These are phyloP conservation scores for Monosporascus sp. DNA, from an alignment of 2,329 filamentous ascomycete genomes.

Conservation along the genomic window DNA sequence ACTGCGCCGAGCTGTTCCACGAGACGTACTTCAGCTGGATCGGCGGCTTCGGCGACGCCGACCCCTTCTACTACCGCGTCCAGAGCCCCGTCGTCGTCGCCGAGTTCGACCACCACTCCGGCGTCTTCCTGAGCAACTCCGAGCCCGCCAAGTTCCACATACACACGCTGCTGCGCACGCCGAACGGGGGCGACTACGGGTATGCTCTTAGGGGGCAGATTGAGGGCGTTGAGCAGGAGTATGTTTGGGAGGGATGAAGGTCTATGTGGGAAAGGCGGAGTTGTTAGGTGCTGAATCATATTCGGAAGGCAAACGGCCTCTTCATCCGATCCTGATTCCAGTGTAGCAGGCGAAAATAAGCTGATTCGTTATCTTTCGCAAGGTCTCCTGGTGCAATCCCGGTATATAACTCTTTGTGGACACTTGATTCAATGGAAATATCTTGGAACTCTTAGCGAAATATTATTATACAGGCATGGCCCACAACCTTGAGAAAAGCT, in stretches of 20 bases:
- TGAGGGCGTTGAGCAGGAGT: slow-evolving; percentile 30
- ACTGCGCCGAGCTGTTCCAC: slow-evolving; percentile 50
- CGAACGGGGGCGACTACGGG: slow-evolving; percentile 74
- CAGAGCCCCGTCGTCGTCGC: slow-evolving; percentile 70
- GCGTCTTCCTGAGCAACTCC: slow-evolving; percentile 69
- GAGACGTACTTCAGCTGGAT: slow-evolving; percentile 82
- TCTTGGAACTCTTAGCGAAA: too few relatives aligned
- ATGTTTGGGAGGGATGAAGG: slow-evolving; percentile 34
- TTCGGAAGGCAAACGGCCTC: too few relatives aligned
- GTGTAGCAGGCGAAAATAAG: too few relatives aligned
- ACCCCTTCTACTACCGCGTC: slow-evolving; percentile 73
- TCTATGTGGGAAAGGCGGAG: too few relatives aligned
- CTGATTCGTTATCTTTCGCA: too few relatives aligned
- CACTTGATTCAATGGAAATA: too few relatives aligned
- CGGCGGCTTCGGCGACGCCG: slow-evolving; percentile 58
- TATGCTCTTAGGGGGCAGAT: slow-evolving; percentile 41
- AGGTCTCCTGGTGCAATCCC: too few relatives aligned
- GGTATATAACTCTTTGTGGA: too few relatives aligned
- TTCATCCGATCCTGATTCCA: too few relatives aligned
- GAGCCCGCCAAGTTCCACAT: slow-evolving; percentile 75
- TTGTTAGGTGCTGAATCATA: too few relatives aligned
- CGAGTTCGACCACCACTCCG: slow-evolving; percentile 77
- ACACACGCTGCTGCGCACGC: slow-evolving; percentile 66
- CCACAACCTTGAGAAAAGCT: too few relatives aligned
- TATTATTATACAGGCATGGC: too few relatives aligned